Evolutionary conservation across 345 rosid genomes (phyloP).

Genomic region (Dipteronia sinensis): DNA sequence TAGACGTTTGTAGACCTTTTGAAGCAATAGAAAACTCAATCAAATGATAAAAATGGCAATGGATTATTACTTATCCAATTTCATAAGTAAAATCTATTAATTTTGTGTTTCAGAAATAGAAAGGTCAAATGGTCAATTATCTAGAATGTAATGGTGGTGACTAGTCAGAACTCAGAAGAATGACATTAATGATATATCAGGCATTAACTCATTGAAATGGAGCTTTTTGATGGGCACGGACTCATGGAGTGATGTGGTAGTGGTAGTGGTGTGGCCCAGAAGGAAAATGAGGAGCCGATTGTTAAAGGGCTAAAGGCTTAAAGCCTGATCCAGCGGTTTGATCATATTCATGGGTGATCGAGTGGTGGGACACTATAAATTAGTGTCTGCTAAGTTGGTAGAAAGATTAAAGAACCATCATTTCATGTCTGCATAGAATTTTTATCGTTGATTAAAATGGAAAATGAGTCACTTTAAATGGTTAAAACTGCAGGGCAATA

Average conservation of each 20-base stretch:
- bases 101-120: not conserved
- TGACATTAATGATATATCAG: too few relatives aligned
- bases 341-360: not conserved
- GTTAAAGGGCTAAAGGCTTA: not conserved
- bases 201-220: too few relatives aligned
- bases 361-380: conserved; percentile 13
- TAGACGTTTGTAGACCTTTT: too few relatives aligned
- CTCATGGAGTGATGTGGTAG: too few relatives aligned
- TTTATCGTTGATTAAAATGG: not conserved
- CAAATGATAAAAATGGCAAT: too few relatives aligned
- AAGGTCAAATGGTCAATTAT: not conserved
- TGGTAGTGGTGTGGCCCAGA: not conserved
- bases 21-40: too few relatives aligned
- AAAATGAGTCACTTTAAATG: not conserved
- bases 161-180: too few relatives aligned
- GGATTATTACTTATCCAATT: not conserved
- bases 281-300: not conserved
- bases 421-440: not conserved
- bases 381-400: conserved; percentile 7
- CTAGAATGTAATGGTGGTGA: not conserved
- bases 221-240: too few relatives aligned
- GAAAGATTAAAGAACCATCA: not conserved
- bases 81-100: not conserved
- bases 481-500: not conserved
- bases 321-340: not conserved